Evolutionary conservation across 106 monocot species (phyloP), one percentile per base, ranked within the genome.

Genomic region (Phalaenopsis equestris): DNA sequence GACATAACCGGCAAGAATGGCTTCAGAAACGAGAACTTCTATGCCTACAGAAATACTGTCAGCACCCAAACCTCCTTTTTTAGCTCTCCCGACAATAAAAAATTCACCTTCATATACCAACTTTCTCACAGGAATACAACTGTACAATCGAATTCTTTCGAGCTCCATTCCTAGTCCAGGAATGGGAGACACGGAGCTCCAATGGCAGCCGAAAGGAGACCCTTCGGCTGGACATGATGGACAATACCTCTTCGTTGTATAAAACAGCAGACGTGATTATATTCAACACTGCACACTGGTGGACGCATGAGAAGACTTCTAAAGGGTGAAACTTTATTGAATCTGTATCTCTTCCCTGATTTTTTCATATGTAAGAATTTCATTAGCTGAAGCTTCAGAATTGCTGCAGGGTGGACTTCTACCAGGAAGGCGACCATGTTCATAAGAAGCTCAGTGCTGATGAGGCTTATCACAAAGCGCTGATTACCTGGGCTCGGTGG

Each of bases 401-500:
- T 0, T 30, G n/a, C 52, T 21, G 39, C 86, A 90, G 90, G 85
- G 85, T 83, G 79, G 75, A 87, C 49, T 87, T 73, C 81, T 87
- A 87, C 81, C 85, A 87, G 46, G 90, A 90, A 81, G 85, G 85
- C 0, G 58, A 81, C 12, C 75, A 85, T 83, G 83, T 90, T 6
- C 73, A 87, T n/a, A 48, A 23, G 18, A 73, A 76, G 45, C 55
- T 90, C 55, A 83, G 81, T 38, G 83, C 79, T 15, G 39, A 16
- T 4, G 83, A 83, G 3, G 90, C 90, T 19, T 87, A 80, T 67
- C 57, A 38, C 21, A 90, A 82, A 73, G 87, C 89, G 12, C 23
- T 90, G 67, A 82, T n/a, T 1, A 90, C 86, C 14, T 90, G 89
- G 89, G 84, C 78, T 1, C 79, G 76, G 48, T 90, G 89, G 89